Evolutionary conservation across 2,329 filamentous ascomycete species (phyloP).

Genomic region (Sphaerostilbella broomeana): DNA sequence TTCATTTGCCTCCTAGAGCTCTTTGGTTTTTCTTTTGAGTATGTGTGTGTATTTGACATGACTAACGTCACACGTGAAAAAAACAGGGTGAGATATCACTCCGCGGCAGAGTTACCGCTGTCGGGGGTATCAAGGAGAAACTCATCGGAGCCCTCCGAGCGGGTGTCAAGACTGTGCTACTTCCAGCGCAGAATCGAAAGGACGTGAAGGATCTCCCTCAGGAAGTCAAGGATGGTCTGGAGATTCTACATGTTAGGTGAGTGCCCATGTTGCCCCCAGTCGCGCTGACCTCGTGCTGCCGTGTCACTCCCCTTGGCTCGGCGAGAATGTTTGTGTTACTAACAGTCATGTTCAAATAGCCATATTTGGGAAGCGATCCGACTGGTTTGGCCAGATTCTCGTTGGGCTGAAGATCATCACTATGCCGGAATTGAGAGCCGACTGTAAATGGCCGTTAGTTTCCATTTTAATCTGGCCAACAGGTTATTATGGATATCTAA

Average conservation of each 20-base stretch:
- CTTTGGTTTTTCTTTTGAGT: too few relatives aligned
- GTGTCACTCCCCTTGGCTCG: slow-evolving; percentile 12
- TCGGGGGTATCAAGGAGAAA: slow-evolving; percentile 98
- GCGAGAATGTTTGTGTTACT: slow-evolving; percentile 21
- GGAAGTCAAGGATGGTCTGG: slow-evolving; percentile 79
- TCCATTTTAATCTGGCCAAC: slow-evolving; percentile 1
- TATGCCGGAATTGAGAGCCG: slow-evolving; percentile 70
- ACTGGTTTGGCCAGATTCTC: slow-evolving; percentile 82
- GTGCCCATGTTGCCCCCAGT: slow-evolving; percentile 13
- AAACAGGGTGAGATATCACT: slow-evolving; percentile 64
- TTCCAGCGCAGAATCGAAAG: slow-evolving; percentile 84
- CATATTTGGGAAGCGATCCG: slow-evolving; percentile 94
- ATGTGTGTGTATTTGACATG: too few relatives aligned
- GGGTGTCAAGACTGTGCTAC: slow-evolving; percentile 86
- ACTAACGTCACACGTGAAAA: slow-evolving; percentile 22
- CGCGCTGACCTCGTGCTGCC: neutral
- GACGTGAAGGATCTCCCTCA: slow-evolving; percentile 84
- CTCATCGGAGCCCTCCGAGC: slow-evolving; percentile 88
- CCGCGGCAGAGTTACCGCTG: slow-evolving; percentile 82
- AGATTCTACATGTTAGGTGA: slow-evolving; percentile 84
- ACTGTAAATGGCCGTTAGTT: slow-evolving; percentile 44
- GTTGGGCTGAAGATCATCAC: slow-evolving; percentile 70
- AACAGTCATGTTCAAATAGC: slow-evolving; percentile 37
- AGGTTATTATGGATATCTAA: too few relatives aligned
- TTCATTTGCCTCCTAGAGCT: too few relatives aligned